A percentile compares a stretch with the other conserved stretches of the same genome.
These are phyloP conservation scores for Serendipita vermifera DNA, from an alignment of 768 basidiomycete species.

Conservation along the genomic window DNA sequence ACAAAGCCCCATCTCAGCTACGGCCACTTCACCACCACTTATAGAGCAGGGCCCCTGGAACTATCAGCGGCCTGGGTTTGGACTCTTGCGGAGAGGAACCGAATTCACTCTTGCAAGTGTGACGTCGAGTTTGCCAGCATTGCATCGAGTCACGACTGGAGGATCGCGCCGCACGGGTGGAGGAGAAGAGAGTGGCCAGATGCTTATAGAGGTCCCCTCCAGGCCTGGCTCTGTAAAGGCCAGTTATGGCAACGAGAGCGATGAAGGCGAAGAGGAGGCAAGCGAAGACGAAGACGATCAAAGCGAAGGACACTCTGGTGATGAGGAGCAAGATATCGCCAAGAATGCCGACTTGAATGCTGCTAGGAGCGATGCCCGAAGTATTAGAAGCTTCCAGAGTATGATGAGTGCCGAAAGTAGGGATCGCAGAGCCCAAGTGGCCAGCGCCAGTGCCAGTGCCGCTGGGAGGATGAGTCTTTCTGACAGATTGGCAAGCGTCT, in stretches of 20 bases:
- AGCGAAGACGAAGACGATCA: conserved; percentile 28
- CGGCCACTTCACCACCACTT: too few species aligned
- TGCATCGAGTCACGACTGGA: conserved; percentile 20
- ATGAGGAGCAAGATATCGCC: conserved; percentile 20
- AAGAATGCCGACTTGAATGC: conserved; percentile 12
- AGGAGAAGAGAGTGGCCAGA: conserved; percentile 34
- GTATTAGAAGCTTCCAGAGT: conserved; percentile 76
- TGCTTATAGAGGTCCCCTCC: conserved; percentile 44
- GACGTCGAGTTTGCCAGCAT: conserved; percentile 46
- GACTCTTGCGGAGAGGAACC: conserved; percentile 58
- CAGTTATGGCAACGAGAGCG: conserved; percentile 19
- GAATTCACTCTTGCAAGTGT: conserved; percentile 76
- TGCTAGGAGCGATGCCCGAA: conserved; percentile 43
- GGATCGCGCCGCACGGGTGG: conserved; percentile 24
- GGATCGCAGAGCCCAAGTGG: conserved; percentile 20
- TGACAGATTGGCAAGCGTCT: conserved; percentile 70
- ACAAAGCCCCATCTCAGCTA: too few species aligned
- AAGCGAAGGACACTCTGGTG: conserved; percentile 29
- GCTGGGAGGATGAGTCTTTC: conserved; percentile 55
- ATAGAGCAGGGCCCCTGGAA: conserved; percentile 31
- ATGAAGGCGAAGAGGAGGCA: conserved; percentile 21
- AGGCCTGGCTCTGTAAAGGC: conserved; percentile 39
- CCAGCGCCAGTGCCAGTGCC: conserved; percentile 18
- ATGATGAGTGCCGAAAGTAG: conserved; percentile 48
- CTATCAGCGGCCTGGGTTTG: conserved; percentile 40